Percentiles rank a stretch among this genome's conserved stretches.
phyloP scores from a whole-genome alignment of 768 basidiomycete genomes.

The Melanogaster broomeanus region DNA sequence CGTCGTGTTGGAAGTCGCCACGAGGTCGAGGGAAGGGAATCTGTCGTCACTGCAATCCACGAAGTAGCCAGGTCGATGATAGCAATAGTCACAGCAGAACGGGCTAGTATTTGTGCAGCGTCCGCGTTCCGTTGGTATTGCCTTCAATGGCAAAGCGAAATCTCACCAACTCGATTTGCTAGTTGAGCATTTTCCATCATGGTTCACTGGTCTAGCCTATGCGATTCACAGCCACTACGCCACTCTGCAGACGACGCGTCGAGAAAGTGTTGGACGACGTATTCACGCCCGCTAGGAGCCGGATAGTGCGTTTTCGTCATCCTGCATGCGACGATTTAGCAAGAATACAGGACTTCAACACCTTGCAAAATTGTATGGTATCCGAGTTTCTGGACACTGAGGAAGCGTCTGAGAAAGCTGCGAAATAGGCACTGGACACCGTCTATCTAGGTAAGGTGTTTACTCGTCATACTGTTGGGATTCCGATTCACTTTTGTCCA shows the following conservation, averaged over 20 bases:
- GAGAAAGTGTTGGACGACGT: not conserved
- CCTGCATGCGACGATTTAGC: no score
- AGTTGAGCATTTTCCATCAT: conserved; percentile 11
- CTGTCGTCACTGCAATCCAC: not conserved
- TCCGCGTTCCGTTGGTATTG: conserved; percentile 8
- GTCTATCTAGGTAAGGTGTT: no score
- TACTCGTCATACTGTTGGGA: no score
- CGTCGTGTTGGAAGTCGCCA: not conserved
- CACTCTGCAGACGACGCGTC: not conserved
- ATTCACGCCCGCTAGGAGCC: no score
- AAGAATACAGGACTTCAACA: no score
- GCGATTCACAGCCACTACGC: conserved; percentile 5
- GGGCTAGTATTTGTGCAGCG: not conserved
- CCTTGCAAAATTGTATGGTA: no score
- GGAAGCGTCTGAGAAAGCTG: no score
- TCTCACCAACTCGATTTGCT: not conserved
- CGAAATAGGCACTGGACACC: no score
- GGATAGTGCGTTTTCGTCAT: no score
- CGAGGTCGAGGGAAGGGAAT: conserved; percentile 2
- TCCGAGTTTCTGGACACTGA: no score
- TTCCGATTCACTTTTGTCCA: no score
- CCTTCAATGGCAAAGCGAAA: not conserved
- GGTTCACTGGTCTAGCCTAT: conserved; percentile 14
- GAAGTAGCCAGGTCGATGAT: not conserved
- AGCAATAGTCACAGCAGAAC: not conserved